phyloP scores from a whole-genome alignment of 2,329 filamentous ascomycete genomes.

The Exophiala viscosa region DNA sequence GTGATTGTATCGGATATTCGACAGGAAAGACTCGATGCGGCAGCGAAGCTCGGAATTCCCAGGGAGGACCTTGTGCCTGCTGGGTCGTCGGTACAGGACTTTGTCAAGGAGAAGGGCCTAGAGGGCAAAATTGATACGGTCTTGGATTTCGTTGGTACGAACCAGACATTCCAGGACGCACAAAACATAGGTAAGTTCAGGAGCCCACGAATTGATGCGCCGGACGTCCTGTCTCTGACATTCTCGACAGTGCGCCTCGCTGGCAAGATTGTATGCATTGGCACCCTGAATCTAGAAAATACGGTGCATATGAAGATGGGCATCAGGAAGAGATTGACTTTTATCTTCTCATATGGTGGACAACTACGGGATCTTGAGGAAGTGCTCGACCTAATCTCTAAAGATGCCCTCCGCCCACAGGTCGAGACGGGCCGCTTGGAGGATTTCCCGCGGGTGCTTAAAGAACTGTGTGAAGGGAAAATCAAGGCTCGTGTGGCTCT shows the following conservation, averaged over 20 bases:
- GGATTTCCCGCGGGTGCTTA: slow-evolving; percentile 35
- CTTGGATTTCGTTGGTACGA: slow-evolving; percentile 36
- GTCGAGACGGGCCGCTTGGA: slow-evolving; percentile 33
- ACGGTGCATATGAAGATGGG: slow-evolving; percentile 45
- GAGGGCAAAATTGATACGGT: slow-evolving; percentile 31
- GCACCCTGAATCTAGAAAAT: slow-evolving; percentile 40
- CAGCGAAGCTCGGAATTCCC: slow-evolving; percentile 33
- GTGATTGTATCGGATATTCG: slow-evolving; percentile 37
- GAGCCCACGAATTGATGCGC: not conserved
- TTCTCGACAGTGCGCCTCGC: slow-evolving; percentile 32
- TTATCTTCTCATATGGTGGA: slow-evolving; percentile 45
- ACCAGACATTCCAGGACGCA: slow-evolving; percentile 39
- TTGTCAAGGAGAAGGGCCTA: slow-evolving; percentile 29
- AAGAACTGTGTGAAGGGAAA: slow-evolving; percentile 36
- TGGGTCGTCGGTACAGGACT: slow-evolving; percentile 31
- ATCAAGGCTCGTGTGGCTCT: slow-evolving; percentile 29
- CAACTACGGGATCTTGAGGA: slow-evolving; percentile 38
- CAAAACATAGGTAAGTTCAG: slow-evolving; percentile 19
- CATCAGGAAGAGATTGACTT: slow-evolving; percentile 41
- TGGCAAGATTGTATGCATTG: slow-evolving; percentile 37
- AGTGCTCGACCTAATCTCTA: slow-evolving; percentile 31
- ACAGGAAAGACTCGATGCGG: slow-evolving; percentile 31
- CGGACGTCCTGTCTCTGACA: not conserved
- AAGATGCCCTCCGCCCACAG: slow-evolving; percentile 35
- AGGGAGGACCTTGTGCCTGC: slow-evolving; percentile 33